phyloP scores from a whole-genome alignment of 306 rosid species.

The Sphenostylis stenocarpa region DNA sequence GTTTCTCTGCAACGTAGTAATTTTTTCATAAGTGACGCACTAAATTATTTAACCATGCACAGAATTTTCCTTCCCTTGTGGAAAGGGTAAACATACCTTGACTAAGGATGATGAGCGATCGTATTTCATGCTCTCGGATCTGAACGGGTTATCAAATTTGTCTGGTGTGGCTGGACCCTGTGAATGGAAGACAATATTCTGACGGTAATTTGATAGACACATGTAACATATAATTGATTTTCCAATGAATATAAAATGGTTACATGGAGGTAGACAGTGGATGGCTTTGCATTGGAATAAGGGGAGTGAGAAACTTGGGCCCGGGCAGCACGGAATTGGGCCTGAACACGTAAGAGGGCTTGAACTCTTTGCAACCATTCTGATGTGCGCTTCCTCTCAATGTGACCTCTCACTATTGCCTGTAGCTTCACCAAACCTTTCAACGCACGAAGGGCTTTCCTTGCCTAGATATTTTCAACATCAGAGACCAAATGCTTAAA shows the following conservation, averaged over 20 bases:
- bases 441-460: slow-evolving; percentile 79
- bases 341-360: slow-evolving; percentile 54
- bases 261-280: slow-evolving; percentile 48
- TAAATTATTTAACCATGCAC: neutral
- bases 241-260: slow-evolving; percentile 10
- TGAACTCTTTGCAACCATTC: slow-evolving; percentile 67
- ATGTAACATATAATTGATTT: neutral
- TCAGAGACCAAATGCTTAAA: neutral
- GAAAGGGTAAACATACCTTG: slow-evolving; percentile 41
- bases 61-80: neutral
- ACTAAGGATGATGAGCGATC: slow-evolving; percentile 51
- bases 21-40: neutral
- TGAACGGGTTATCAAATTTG: slow-evolving; percentile 60
- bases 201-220: neutral
- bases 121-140: slow-evolving; percentile 52
- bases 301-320: slow-evolving; percentile 39
- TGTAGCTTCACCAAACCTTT: slow-evolving; percentile 87
- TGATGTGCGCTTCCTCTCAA: slow-evolving; percentile 68
- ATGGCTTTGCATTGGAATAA: slow-evolving; percentile 41
- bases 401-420: slow-evolving; percentile 81
- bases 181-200: neutral
- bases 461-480: slow-evolving; percentile 52
- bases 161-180: slow-evolving; percentile 90
- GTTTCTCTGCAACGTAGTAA: slow-evolving; percentile 55
- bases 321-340: slow-evolving; percentile 48